These are phyloP conservation scores for Solanum clarkiae DNA, from an alignment of 257 asterid species.

Conservation along the genomic window DNA sequence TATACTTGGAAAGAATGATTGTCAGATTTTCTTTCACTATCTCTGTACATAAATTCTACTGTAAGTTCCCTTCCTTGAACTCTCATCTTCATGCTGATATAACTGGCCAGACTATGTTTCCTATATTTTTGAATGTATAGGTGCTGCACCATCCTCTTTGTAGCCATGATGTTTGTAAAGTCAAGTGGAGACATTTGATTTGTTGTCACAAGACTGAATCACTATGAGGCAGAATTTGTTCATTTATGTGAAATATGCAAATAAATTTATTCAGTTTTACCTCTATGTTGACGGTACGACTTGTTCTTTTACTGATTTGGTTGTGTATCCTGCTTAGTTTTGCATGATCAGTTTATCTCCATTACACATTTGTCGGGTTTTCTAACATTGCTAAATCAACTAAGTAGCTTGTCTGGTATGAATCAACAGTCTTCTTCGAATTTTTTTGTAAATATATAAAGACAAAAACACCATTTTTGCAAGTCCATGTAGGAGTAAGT, in stretches of 20 bases:
- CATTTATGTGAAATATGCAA: not conserved
- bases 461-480: not conserved
- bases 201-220: not conserved
- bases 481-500: not conserved
- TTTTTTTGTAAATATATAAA: not conserved
- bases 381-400: not conserved
- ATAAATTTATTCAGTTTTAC: not conserved
- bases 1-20: conserved; percentile 79
- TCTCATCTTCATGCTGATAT: not conserved
- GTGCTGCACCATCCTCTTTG: not conserved
- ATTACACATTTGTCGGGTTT: not conserved
- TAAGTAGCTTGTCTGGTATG: not conserved
- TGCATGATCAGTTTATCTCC: not conserved
- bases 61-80: not conserved
- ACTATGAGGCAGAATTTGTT: not conserved
- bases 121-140: not conserved
- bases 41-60: not conserved
- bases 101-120: not conserved
- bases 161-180: not conserved
- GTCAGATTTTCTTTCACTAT: not conserved
- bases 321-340: not conserved
- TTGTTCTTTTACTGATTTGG: not conserved
- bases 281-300: not conserved
- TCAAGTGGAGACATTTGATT: not conserved
- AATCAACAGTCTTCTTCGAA: not conserved